phyloP scores from a whole-genome alignment of 78 protist species.

The Bigelowiella natans region DNA sequence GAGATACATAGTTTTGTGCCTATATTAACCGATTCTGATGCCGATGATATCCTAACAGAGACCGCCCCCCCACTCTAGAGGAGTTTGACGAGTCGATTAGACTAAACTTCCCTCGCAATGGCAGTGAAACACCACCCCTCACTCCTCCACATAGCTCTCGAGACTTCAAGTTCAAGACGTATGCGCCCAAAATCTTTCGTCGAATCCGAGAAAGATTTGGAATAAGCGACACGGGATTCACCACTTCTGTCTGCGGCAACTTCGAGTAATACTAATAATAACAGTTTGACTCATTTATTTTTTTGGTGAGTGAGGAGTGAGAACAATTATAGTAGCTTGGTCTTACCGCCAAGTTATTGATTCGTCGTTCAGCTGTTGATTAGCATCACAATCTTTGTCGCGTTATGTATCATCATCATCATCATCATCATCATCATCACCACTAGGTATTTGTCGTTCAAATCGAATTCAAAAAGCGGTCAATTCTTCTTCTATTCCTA shows the following conservation, averaged over 20 bases:
- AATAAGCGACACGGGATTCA: neutral
- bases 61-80: neutral
- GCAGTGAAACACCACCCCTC: neutral
- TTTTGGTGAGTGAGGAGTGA: neutral
- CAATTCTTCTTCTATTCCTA: conserved; percentile 18
- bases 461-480: conserved; percentile 13
- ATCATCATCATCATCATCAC: too few relatives aligned
- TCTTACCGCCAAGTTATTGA: too few relatives aligned
- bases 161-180: neutral
- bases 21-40: too few relatives aligned
- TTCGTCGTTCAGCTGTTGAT: too few relatives aligned
- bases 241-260: neutral
- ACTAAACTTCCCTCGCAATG: neutral
- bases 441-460: neutral
- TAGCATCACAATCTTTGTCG: too few relatives aligned
- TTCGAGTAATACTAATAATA: too few relatives aligned
- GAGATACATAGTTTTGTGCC: too few relatives aligned
- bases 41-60: too few relatives aligned
- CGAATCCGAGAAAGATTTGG: neutral
- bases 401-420: too few relatives aligned
- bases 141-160: neutral
- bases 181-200: neutral
- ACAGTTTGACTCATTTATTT: neutral
- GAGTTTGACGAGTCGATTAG: neutral
- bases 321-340: too few relatives aligned